Conservation (phyloP, 176 grass and related monocot species). For the Alopecurus myosuroides region DNA sequence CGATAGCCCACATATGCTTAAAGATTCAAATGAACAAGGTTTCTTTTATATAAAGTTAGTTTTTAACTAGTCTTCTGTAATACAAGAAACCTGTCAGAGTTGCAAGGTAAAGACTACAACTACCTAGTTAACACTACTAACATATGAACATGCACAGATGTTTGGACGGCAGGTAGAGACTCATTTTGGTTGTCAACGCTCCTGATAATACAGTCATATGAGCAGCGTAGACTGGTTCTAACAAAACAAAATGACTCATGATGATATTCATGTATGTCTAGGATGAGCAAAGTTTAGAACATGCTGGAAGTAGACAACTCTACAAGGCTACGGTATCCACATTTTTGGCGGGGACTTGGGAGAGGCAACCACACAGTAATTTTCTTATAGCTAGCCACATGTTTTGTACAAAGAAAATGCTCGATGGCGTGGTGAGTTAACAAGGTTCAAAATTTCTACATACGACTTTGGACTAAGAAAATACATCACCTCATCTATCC, state of each 20-base stretch:
- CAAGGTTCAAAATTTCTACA: background rate
- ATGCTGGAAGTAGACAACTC: background rate
- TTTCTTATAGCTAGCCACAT: background rate
- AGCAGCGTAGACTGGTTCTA: background rate
- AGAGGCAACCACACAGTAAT: background rate
- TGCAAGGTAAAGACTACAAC: background rate
- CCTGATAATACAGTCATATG: background rate
- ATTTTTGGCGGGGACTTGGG: background rate
- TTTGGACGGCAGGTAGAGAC: background rate
- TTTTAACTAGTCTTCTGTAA: background rate
- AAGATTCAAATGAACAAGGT: background rate
- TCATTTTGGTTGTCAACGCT: background rate
- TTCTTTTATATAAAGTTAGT: background rate
- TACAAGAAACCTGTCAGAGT: background rate
- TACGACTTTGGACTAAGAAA: background rate
- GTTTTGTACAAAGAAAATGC: background rate
- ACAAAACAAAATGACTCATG: background rate
- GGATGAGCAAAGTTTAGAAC: background rate
- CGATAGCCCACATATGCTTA: background rate
- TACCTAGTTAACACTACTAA: background rate
- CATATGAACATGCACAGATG: background rate
- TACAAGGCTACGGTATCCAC: background rate
- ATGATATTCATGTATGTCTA: background rate
- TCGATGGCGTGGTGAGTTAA: background rate
- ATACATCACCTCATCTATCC: constrained; percentile 63